Evolutionary conservation across 257 asterid genomes (phyloP), one percentile per base, ranked within the genome.

Genomic region (Nicotiana noctiflora): DNA sequence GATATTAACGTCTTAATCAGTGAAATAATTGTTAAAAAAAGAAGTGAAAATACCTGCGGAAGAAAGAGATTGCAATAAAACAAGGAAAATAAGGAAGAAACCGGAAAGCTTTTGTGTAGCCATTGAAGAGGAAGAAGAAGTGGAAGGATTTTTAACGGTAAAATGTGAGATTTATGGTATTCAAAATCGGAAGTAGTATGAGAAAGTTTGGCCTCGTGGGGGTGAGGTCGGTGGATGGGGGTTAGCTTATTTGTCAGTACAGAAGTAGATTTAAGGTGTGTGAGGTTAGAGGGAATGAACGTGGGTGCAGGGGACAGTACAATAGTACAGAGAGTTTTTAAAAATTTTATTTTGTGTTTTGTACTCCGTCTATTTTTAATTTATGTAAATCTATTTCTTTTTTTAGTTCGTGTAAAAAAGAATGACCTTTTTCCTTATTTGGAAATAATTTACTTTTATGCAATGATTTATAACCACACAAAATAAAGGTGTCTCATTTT

Each of bases 31-130:
- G 76, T 7, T 37, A 6, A 37, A 55, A 6, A 49, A 23, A 44
- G 12, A 25, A 40, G 17, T 51, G 4, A 31, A 82, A 75, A 75
- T 80, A 86, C 89, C 18, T 18, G 87, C 61, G 2, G 63, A 55
- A 72, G 19, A 82, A 62, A 66, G 56, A 9, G 56, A 86, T 6
- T 37, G 87, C 9, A 76, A 51, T 49, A 75, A 74, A 15, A 86
- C 82, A 37, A 63, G 19, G 29, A 52, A 21, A 49, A 57, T 3
- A 23, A 80, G 63, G 59, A 17, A 76, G 6, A 55, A 34, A 19
- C 12, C 23, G 1, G 55, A 60, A 27, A 17, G 66, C 14, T 13
- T 72, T 46, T 46, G 23, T 12, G 78, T 52, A 46, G 40, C 78
- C 78, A 72, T 72, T 72, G 21, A 70, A 44, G 63, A 65, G 21